Conservation (phyloP, 164 flowering plant genomes). For the Tetrastigma voinierianum region DNA sequence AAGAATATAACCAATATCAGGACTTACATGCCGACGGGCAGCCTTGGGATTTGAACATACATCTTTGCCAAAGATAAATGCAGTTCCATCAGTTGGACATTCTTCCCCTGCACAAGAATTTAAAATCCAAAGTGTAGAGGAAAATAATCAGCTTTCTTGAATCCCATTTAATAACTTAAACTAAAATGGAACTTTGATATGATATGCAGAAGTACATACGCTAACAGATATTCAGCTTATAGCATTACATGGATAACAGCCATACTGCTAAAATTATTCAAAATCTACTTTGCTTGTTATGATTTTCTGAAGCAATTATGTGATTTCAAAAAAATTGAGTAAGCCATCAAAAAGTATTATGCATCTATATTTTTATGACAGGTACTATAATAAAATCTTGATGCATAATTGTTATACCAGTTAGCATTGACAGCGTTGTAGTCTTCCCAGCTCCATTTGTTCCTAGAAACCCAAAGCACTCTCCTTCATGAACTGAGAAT, state of each 20-base stretch:
- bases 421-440: slow-evolving; percentile 92
- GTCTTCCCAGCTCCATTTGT: slow-evolving; percentile 99
- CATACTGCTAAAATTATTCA: too few species aligned
- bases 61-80: slow-evolving; percentile 85
- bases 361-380: not conserved
- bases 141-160: not conserved
- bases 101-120: slow-evolving; percentile 69
- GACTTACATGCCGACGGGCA: slow-evolving; percentile 75
- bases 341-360: too few species aligned
- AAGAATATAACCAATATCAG: slow-evolving; percentile 6
- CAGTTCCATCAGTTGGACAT: slow-evolving; percentile 84
- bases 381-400: not conserved
- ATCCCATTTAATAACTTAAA: too few species aligned
- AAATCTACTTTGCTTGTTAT: too few species aligned
- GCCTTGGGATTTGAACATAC: slow-evolving; percentile 78
- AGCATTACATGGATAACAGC: too few species aligned
- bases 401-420: slow-evolving; percentile 40
- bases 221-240: too few species aligned
- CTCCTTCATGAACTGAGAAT: slow-evolving; percentile 93
- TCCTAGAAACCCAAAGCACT: slow-evolving; percentile 98
- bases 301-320: too few species aligned
- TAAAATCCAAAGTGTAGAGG: not conserved
- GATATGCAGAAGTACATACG: too few species aligned
- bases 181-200: too few species aligned
- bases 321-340: too few species aligned